Evolutionary conservation across 1,284 basidiomycete species (phyloP), one percentile per base, ranked within the genome.

Genomic region (Moesziomyces sp.): DNA sequence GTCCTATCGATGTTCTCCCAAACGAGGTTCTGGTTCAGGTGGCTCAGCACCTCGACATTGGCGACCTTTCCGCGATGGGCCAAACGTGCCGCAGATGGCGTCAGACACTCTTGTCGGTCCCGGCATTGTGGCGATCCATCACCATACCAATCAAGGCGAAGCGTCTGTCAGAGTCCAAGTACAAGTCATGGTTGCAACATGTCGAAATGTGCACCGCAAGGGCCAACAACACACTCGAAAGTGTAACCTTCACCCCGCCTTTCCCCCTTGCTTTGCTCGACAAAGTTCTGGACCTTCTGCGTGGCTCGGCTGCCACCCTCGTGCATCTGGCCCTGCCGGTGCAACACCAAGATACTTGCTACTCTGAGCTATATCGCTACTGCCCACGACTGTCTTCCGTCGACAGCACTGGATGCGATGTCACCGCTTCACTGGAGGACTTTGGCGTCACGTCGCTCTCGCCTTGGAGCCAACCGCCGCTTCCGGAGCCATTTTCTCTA

Each of bases 71-170:
- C 18, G 28, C 47, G 30, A 51, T 68, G 55, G 53, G 58, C 30
- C 65, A 61, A 26, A 62, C 47, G 3, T 58, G 58, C 46, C 46
- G 30, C 21, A 14, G 21, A 10, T 68, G 58, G 65, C 65, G 58
- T 1, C 58, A 52, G 5, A 30, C 53, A 0, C 30, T 51, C 5
- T 48, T 45, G 24, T 57, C 58, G 0, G 23, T 26, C 5, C 50
- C 65, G 7, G 13, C 16, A 5, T 44, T 68, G 16, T 68, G 65
- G 58, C 40, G 40, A 0, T 46, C 46, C 5, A 7, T 68, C 23
- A 38, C 35, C 1, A 18, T 61, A 7, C 9, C 5, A 5, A 44
- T 48, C 7, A 43, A 18, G 23, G 1, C 38, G 5, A 28, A 44
- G 8, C 9, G 10, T 0, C 5, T 68, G 19, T 23, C 35, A 0